Percentiles rank a stretch among this genome's conserved stretches.
These are phyloP conservation scores for Pseudocercospora fuligena DNA, from an alignment of 2,329 filamentous ascomycete genomes.

Conservation along the genomic window DNA sequence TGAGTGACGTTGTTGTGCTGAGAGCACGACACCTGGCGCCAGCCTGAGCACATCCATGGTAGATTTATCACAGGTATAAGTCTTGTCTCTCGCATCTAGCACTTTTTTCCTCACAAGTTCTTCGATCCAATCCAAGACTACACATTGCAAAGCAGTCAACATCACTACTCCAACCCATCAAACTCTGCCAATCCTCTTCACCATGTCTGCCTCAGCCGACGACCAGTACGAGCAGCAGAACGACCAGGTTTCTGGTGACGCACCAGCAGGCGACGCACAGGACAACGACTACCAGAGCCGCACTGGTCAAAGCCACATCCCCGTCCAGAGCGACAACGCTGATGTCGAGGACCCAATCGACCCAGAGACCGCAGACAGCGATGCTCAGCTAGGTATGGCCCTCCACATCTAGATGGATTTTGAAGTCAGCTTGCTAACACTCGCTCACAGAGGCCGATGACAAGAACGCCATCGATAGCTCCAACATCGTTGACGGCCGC, in stretches of 20 bases:
- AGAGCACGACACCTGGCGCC: neutral
- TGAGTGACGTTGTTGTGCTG: neutral
- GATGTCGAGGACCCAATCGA: constrained; percentile 53
- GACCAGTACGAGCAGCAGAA: constrained; percentile 26
- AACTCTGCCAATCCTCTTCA: constrained; percentile 1
- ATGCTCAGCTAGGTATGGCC: constrained; percentile 54
- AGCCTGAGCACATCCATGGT: neutral
- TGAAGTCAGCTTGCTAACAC: too few species aligned
- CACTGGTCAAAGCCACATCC: constrained; percentile 53
- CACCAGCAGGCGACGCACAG: constrained; percentile 40
- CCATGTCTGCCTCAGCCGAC: constrained; percentile 26
- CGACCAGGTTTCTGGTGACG: constrained; percentile 30
- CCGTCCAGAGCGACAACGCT: constrained; percentile 54
- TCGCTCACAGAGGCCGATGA: constrained; percentile 50
- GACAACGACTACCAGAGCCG: constrained; percentile 56
- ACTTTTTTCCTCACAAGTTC: neutral
- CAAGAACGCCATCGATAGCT: constrained; percentile 53
- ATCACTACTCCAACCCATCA: neutral
- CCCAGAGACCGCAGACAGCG: constrained; percentile 51
- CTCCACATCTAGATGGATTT: too few species aligned
- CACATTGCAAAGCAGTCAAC: neutral
- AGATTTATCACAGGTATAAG: neutral
- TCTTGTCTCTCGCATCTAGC: neutral
- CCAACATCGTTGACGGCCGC: constrained; percentile 53
- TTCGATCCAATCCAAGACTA: neutral